These are phyloP conservation scores for Pseudoturritis turrita DNA, from an alignment of 345 rosid genomes.

Conservation along the genomic window DNA sequence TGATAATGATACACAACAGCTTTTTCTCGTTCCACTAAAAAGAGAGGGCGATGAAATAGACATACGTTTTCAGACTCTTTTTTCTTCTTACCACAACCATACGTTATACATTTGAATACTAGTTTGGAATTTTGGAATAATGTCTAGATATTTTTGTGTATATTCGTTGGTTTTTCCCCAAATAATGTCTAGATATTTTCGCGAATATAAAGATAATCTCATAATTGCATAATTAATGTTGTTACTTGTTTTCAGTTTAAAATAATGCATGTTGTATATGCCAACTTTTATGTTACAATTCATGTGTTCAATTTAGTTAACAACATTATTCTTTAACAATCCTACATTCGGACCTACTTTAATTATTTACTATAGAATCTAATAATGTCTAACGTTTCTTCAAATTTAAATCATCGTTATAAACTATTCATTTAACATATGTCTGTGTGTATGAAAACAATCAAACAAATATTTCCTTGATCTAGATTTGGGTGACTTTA, in stretches of 20 bases:
- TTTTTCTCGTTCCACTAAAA: conserved; percentile 40
- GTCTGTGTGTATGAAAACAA: background rate
- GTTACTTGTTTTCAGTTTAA: background rate
- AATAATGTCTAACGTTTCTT: background rate
- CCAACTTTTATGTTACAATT: background rate
- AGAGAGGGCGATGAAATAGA: conserved; percentile 19
- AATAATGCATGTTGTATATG: background rate
- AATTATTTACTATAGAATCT: background rate
- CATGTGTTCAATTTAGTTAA: background rate
- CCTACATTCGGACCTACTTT: no score
- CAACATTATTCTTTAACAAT: no score
- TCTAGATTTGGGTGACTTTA: background rate
- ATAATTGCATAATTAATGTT: background rate
- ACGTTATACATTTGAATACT: conserved; percentile 22
- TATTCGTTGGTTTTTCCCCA: conserved; percentile 2
- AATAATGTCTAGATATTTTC: conserved; percentile 10
- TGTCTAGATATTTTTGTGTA: conserved; percentile 16
- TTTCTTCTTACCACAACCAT: conserved; percentile 28
- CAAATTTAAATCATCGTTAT: background rate
- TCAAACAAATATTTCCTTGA: background rate
- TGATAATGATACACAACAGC: conserved; percentile 48
- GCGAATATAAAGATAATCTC: background rate
- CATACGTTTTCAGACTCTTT: conserved; percentile 18
- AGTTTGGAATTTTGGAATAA: conserved; percentile 11
- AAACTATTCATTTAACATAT: background rate